A percentile compares a stretch with the other conserved stretches of the same genome.
These are phyloP conservation scores for Coemansia sp. DNA, from an alignment of 192 early-diverging fungal genomes.

Conservation along the genomic window DNA sequence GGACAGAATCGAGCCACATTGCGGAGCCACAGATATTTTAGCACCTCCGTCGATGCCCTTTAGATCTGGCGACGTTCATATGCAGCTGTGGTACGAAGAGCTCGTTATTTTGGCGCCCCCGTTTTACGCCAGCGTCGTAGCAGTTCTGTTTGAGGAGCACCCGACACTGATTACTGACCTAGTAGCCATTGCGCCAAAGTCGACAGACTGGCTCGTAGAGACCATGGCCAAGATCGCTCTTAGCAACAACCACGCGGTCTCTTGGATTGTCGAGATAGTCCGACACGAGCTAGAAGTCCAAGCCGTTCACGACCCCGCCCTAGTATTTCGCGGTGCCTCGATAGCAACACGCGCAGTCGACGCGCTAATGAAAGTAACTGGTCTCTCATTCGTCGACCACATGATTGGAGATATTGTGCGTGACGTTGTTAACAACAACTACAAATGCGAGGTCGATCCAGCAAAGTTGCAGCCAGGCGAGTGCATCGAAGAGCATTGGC, in stretches of 20 bases:
- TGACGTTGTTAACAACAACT: conserved; percentile 52
- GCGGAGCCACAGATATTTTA: background rate
- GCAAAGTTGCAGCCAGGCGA: conserved; percentile 21
- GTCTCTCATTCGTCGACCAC: conserved; percentile 64
- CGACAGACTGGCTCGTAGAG: conserved; percentile 54
- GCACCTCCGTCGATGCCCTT: conserved; percentile 30
- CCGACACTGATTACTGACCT: conserved; percentile 43
- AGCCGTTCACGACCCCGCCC: conserved; percentile 38
- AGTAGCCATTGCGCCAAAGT: conserved; percentile 23
- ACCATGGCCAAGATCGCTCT: conserved; percentile 48
- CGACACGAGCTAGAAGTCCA: conserved; percentile 39
- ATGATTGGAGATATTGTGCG: conserved; percentile 68
- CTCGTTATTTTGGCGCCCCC: conserved; percentile 32
- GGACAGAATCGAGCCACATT: background rate
- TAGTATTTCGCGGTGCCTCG: conserved; percentile 64
- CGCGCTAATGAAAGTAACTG: conserved; percentile 70
- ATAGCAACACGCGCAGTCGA: conserved; percentile 70
- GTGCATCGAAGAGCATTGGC: conserved; percentile 53
- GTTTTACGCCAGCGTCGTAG: conserved; percentile 23
- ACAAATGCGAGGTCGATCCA: conserved; percentile 70
- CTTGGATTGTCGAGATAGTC: conserved; percentile 46
- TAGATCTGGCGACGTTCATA: conserved; percentile 46
- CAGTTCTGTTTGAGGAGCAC: conserved; percentile 29
- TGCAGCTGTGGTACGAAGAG: conserved; percentile 53
- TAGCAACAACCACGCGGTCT: conserved; percentile 11